These are phyloP conservation scores for Usnea hakonensis DNA, from an alignment of 495 filamentous ascomycete species.

Conservation along the genomic window DNA sequence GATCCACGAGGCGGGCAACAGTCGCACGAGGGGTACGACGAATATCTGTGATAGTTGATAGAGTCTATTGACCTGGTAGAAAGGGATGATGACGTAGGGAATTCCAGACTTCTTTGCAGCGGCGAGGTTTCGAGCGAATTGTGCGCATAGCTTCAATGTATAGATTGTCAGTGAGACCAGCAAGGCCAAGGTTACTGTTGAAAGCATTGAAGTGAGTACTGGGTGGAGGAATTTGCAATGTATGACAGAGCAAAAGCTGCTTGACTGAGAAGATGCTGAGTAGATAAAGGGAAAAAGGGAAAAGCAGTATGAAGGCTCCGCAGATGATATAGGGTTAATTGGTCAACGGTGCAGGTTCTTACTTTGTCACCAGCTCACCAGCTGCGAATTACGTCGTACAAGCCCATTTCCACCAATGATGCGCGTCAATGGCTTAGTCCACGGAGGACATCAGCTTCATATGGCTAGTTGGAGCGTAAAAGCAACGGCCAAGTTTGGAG, in stretches of 20 bases:
- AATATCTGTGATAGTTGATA: constrained; percentile 18
- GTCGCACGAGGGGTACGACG: constrained; percentile 8
- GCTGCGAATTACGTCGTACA: too few species aligned
- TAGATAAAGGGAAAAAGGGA: background rate
- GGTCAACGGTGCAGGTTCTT: too few species aligned
- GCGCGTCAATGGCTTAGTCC: too few species aligned
- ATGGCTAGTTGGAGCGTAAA: too few species aligned
- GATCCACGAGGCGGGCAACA: constrained; percentile 17
- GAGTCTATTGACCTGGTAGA: constrained; percentile 27
- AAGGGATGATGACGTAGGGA: constrained; percentile 33
- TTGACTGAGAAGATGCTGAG: background rate
- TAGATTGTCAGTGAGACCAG: constrained; percentile 3
- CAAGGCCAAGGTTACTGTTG: constrained; percentile 2
- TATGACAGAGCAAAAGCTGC: background rate
- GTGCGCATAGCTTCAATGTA: constrained; percentile 3
- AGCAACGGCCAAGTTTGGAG: too few species aligned
- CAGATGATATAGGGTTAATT: too few species aligned
- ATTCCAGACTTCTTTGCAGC: constrained; percentile 26
- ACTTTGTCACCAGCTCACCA: too few species aligned
- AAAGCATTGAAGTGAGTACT: constrained; percentile 2
- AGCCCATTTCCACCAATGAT: too few species aligned
- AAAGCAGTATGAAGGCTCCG: too few species aligned
- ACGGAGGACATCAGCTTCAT: too few species aligned
- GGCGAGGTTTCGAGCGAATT: constrained; percentile 10
- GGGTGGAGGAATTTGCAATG: background rate